phyloP scores from a whole-genome alignment of 768 basidiomycete genomes.

The Auricularia sp. region DNA sequence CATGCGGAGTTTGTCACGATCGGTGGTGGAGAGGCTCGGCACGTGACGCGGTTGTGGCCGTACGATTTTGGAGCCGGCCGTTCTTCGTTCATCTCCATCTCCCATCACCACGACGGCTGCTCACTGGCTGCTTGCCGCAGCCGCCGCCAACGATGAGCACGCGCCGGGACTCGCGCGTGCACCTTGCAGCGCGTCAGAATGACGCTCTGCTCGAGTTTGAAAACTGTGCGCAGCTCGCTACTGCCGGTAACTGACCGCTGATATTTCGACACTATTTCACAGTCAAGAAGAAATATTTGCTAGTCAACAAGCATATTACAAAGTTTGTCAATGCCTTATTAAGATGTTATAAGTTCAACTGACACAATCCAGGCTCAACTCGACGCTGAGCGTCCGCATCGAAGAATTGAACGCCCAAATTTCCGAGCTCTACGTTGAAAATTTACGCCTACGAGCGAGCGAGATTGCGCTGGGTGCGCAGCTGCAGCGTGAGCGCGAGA shows the following conservation, averaged over 20 bases:
- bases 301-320: slow-evolving; percentile 86
- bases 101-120: too few relatives aligned
- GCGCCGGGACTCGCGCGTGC: slow-evolving; percentile 11
- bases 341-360: background rate
- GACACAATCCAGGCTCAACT: slow-evolving; percentile 53
- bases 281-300: slow-evolving; percentile 91
- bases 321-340: slow-evolving; percentile 33
- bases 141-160: slow-evolving; percentile 6
- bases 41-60: too few relatives aligned
- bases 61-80: too few relatives aligned
- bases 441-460: slow-evolving; percentile 69
- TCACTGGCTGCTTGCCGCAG: too few relatives aligned
- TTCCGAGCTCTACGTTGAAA: slow-evolving; percentile 73
- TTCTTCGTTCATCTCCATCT: too few relatives aligned
- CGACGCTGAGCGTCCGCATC: slow-evolving; percentile 72
- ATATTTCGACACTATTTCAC: background rate
- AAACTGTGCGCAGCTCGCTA: slow-evolving; percentile 48
- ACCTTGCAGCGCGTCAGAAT: slow-evolving; percentile 38
- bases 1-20: too few relatives aligned
- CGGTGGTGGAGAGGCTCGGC: too few relatives aligned
- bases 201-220: slow-evolving; percentile 80
- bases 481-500: slow-evolving; percentile 75
- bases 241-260: background rate
- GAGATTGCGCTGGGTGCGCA: slow-evolving; percentile 68
- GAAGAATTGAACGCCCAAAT: slow-evolving; percentile 80